phyloP scores from a whole-genome alignment of 805 yeast genomes.

The Saturnispora diversa region DNA sequence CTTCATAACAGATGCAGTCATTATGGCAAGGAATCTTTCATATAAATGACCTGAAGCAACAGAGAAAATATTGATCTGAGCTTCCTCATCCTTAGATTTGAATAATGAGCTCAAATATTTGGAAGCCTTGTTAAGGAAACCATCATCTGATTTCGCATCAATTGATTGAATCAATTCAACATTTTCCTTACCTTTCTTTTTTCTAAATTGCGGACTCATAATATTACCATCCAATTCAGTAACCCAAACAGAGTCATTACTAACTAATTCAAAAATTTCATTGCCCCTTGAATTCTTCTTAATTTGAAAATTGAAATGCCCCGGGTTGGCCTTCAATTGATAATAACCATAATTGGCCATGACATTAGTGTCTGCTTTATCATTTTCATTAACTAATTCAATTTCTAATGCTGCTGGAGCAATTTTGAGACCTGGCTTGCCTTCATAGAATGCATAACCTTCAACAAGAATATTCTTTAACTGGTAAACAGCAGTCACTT shows the following conservation, averaged over 20 bases:
- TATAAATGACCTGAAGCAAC: conserved; percentile 78
- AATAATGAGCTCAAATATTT: background rate
- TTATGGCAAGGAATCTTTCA: conserved; percentile 66
- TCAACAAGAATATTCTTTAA: conserved; percentile 56
- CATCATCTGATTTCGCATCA: conserved; percentile 7
- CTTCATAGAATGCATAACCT: conserved; percentile 48
- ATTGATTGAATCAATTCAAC: conserved; percentile 9
- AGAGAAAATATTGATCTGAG: conserved; percentile 71
- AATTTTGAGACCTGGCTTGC: conserved; percentile 19
- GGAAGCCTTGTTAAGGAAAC: conserved; percentile 3
- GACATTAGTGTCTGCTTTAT: conserved; percentile 49
- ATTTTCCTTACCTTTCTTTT: conserved; percentile 15
- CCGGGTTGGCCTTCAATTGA: conserved; percentile 70
- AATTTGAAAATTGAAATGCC: conserved; percentile 50
- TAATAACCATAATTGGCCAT: conserved; percentile 81
- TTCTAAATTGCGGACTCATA: conserved; percentile 37
- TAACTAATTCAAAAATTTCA: conserved; percentile 34
- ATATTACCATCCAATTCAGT: conserved; percentile 39
- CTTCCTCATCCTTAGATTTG: conserved; percentile 26
- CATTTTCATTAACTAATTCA: conserved; percentile 24
- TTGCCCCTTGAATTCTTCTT: conserved; percentile 35
- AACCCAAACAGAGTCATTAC: conserved; percentile 19
- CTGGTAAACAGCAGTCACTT: conserved; percentile 37
- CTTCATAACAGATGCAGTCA: conserved; percentile 69
- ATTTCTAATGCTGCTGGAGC: conserved; percentile 50